Conservation (phyloP, 2,329 filamentous ascomycete species). For the Beauveria pseudobassiana region DNA sequence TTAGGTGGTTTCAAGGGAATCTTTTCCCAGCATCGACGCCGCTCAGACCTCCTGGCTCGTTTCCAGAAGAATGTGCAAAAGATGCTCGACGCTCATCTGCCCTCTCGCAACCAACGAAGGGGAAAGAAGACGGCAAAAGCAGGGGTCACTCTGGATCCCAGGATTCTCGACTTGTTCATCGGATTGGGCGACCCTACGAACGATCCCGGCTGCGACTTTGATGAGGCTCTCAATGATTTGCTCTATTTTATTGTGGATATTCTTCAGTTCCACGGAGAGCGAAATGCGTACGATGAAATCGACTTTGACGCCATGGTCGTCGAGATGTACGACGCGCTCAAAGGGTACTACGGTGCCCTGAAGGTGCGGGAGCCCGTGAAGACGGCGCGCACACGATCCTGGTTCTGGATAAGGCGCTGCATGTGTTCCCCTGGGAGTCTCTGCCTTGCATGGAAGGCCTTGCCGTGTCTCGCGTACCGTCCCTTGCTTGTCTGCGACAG, state of each 20-base stretch:
- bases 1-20: slow-evolving; percentile 90
- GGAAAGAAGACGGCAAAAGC: slow-evolving; percentile 42
- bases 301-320: slow-evolving; percentile 90
- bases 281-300: slow-evolving; percentile 95
- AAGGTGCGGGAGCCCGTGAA: slow-evolving; percentile 31
- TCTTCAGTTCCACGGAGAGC: slow-evolving; percentile 90
- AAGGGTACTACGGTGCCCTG: slow-evolving; percentile 60
- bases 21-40: slow-evolving; percentile 66
- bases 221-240: slow-evolving; percentile 84
- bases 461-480: slow-evolving; percentile 82
- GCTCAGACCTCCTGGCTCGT: slow-evolving; percentile 57
- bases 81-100: slow-evolving; percentile 76
- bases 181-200: slow-evolving; percentile 68
- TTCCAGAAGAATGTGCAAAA: slow-evolving; percentile 74
- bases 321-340: slow-evolving; percentile 77
- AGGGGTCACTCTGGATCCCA: slow-evolving; percentile 43
- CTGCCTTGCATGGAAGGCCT: slow-evolving; percentile 73
- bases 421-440: slow-evolving; percentile 93
- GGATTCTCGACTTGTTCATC: slow-evolving; percentile 80
- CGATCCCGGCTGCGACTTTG: slow-evolving; percentile 62
- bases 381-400: slow-evolving; percentile 67
- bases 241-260: slow-evolving; percentile 96
- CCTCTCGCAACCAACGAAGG: slow-evolving; percentile 61
- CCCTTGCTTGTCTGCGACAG: slow-evolving; percentile 71
- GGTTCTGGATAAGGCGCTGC: slow-evolving; percentile 83